These are phyloP conservation scores for Nadsonia fulvescens DNA, from an alignment of 805 yeast genomes.

Conservation along the genomic window DNA sequence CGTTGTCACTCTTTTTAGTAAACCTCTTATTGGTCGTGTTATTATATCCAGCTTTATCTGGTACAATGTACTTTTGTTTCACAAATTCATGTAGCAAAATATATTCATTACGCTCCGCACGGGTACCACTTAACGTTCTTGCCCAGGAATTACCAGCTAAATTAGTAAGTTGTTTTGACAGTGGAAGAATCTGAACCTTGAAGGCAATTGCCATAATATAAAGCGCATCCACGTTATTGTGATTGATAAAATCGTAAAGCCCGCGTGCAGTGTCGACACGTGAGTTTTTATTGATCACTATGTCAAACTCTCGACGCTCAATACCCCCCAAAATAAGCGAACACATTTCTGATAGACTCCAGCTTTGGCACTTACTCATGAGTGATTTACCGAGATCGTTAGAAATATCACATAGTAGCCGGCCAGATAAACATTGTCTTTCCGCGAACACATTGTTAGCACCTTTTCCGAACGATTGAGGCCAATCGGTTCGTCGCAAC, in stretches of 20 bases:
- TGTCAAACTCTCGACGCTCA: slow-evolving; percentile 54
- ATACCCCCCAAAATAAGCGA: slow-evolving; percentile 57
- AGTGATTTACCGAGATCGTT: slow-evolving; percentile 90
- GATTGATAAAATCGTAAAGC: slow-evolving; percentile 51
- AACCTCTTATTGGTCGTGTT: slow-evolving; percentile 21
- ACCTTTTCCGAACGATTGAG: slow-evolving; percentile 40
- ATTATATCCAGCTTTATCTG: slow-evolving; percentile 50
- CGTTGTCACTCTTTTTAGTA: too few species aligned
- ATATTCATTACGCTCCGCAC: slow-evolving; percentile 91
- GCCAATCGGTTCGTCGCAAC: slow-evolving; percentile 52
- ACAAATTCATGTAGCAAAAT: slow-evolving; percentile 84
- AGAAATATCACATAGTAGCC: slow-evolving; percentile 80
- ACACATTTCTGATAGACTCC: slow-evolving; percentile 88
- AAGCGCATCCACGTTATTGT: slow-evolving; percentile 45
- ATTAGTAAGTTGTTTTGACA: slow-evolving; percentile 80
- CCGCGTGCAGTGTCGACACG: slow-evolving; percentile 38
- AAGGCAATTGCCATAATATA: slow-evolving; percentile 67
- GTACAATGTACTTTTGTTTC: slow-evolving; percentile 63
- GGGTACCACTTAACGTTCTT: slow-evolving; percentile 80
- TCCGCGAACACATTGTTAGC: slow-evolving; percentile 24
- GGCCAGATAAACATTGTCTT: slow-evolving; percentile 62
- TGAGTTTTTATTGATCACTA: slow-evolving; percentile 41
- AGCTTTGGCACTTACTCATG: slow-evolving; percentile 80
- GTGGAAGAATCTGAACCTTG: slow-evolving; percentile 65
- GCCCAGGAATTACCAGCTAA: slow-evolving; percentile 97